Evolutionary conservation across 2,329 filamentous ascomycete species (phyloP).

Genomic region (Orbilia blumenaviensis): DNA sequence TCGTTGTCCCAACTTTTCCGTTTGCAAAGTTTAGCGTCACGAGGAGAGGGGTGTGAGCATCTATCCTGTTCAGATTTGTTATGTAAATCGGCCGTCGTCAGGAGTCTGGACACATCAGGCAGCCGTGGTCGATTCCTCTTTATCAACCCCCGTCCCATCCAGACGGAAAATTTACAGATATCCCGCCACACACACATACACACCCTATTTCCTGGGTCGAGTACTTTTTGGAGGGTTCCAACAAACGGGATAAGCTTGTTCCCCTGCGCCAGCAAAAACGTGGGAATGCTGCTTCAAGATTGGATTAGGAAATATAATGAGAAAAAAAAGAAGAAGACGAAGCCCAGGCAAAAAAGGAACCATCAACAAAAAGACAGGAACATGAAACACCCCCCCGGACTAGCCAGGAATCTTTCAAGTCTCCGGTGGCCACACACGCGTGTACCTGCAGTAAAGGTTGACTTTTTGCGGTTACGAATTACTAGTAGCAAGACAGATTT

Average conservation of each 20-base stretch:
- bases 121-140: background rate
- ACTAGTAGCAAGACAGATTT: background rate
- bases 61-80: background rate
- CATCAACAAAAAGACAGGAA: constrained; percentile 6
- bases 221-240: constrained; percentile 9
- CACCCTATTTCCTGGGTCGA: constrained; percentile 23
- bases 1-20: background rate
- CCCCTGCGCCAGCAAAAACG: constrained; percentile 39
- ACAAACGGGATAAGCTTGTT: constrained; percentile 40
- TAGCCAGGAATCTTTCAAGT: background rate
- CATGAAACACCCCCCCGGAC: constrained; percentile 27
- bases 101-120: constrained; percentile 19
- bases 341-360: background rate
- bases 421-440: constrained; percentile 13
- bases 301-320: constrained; percentile 45
- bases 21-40: constrained; percentile 20
- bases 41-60: too few species aligned
- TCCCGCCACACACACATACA: constrained; percentile 17
- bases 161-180: constrained; percentile 39
- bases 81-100: constrained; percentile 5
- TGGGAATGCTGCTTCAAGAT: constrained; percentile 41
- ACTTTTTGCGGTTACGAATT: background rate
- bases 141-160: background rate
- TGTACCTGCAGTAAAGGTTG: background rate
- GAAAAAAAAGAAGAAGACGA: too few species aligned